phyloP scores from a whole-genome alignment of 2,329 filamentous ascomycete species.

The Penicillium sp. region DNA sequence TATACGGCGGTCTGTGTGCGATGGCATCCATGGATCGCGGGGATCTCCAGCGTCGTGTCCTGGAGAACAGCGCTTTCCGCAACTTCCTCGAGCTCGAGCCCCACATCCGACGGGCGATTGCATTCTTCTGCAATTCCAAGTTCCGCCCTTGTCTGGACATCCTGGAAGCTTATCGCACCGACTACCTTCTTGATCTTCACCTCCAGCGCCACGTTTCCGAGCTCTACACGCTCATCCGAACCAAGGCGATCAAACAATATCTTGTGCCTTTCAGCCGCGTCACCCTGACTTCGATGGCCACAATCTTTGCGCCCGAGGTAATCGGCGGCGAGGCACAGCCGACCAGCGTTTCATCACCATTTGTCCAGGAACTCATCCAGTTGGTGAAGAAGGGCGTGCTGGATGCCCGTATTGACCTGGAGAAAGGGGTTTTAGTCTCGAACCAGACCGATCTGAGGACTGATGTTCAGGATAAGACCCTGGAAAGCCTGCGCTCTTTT shows the following conservation, averaged over 20 bases:
- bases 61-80: conserved; percentile 82
- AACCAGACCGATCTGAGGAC: conserved; percentile 70
- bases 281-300: conserved; percentile 77
- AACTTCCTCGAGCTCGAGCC: conserved; percentile 90
- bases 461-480: conserved; percentile 71
- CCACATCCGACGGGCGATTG: conserved; percentile 89
- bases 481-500: conserved; percentile 73
- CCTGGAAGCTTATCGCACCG: conserved; percentile 77
- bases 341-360: conserved; percentile 62
- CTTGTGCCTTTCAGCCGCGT: conserved; percentile 89
- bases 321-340: conserved; percentile 56
- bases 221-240: conserved; percentile 77
- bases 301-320: conserved; percentile 68
- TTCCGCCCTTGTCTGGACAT: conserved; percentile 85
- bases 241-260: conserved; percentile 93
- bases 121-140: conserved; percentile 86
- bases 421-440: conserved; percentile 79
- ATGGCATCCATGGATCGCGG: conserved; percentile 85
- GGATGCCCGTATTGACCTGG: conserved; percentile 81
- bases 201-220: conserved; percentile 73
- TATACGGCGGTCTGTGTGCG: conserved; percentile 89
- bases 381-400: conserved; percentile 78
- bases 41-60: conserved; percentile 74
- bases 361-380: conserved; percentile 68
- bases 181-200: conserved; percentile 91